phyloP scores from a whole-genome alignment of 2,329 filamentous ascomycete genomes.

The Thelonectria discophora region DNA sequence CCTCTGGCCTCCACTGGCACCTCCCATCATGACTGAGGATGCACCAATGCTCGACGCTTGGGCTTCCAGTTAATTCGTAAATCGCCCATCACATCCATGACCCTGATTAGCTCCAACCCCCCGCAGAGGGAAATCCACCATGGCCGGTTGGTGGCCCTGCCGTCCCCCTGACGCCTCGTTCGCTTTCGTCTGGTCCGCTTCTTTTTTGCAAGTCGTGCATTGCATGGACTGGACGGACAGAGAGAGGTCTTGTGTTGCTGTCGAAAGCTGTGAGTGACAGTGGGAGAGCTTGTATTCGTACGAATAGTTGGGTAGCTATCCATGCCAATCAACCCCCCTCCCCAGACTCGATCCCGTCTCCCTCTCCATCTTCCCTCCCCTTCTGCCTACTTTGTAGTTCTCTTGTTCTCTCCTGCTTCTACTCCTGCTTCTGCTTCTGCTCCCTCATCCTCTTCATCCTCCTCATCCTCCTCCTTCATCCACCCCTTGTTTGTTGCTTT shows the following conservation, averaged over 20 bases:
- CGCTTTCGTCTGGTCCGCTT: conserved; percentile 28
- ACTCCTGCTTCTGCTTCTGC: too few species aligned
- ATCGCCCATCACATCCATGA: too few species aligned
- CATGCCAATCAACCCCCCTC: conserved; percentile 12
- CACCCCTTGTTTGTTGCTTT: conserved; percentile 34
- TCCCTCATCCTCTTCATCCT: conserved; percentile 17
- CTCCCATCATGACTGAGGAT: too few species aligned
- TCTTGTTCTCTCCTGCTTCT: too few species aligned
- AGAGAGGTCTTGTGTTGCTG: conserved; percentile 17
- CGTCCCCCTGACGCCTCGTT: conserved; percentile 41
- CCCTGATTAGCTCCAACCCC: conserved; percentile 39
- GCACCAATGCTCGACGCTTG: conserved; percentile 32
- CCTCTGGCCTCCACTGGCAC: too few species aligned
- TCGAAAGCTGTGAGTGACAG: too few species aligned
- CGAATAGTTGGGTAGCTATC: too few species aligned
- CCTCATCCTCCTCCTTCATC: conserved; percentile 17
- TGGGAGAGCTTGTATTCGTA: too few species aligned
- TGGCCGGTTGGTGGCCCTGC: not conserved
- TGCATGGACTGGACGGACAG: too few species aligned
- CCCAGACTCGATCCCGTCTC: conserved; percentile 13
- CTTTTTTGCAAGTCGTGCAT: too few species aligned
- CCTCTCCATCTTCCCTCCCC: not conserved
- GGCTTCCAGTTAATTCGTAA: too few species aligned
- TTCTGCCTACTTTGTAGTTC: too few species aligned
- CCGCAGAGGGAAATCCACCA: conserved; percentile 40